Percentiles rank a stretch among this genome's conserved stretches.
Conservation (phyloP, 306 rosid species). For the Prunus mume region DNA sequence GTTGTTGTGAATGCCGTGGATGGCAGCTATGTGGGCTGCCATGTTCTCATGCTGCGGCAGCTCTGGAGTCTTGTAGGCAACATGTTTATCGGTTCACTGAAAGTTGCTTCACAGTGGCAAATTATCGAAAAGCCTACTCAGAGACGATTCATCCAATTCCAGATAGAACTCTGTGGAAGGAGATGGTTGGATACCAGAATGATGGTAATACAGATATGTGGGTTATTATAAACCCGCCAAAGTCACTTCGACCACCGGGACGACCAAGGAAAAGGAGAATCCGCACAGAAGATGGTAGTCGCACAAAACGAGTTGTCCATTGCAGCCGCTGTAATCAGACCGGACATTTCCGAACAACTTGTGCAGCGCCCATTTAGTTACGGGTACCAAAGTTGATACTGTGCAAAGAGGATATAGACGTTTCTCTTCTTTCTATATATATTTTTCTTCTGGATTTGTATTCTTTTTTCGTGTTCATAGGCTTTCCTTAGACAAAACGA, state of each 20-base stretch:
- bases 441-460: neutral
- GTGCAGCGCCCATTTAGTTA: slow-evolving; percentile 47
- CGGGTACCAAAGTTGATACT: neutral
- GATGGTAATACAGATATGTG: slow-evolving; percentile 17
- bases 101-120: slow-evolving; percentile 50
- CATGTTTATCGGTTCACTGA: slow-evolving; percentile 52
- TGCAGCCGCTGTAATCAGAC: slow-evolving; percentile 59
- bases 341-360: slow-evolving; percentile 55
- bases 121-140: slow-evolving; percentile 50
- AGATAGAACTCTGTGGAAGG: slow-evolving; percentile 48
- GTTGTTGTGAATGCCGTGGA: slow-evolving; percentile 46
- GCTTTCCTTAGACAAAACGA: neutral
- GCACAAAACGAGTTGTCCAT: slow-evolving; percentile 49
- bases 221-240: slow-evolving; percentile 44
- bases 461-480: slow-evolving; percentile 7
- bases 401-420: slow-evolving; percentile 16
- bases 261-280: slow-evolving; percentile 44
- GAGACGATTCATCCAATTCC: slow-evolving; percentile 58
- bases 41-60: slow-evolving; percentile 55
- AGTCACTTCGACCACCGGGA: slow-evolving; percentile 47
- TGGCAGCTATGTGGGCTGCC: slow-evolving; percentile 58
- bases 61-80: slow-evolving; percentile 54
- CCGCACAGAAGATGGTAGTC: slow-evolving; percentile 42
- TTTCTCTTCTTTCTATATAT: neutral
- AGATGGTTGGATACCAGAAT: slow-evolving; percentile 16